These are phyloP conservation scores for Rauvolfia tetraphylla DNA, from an alignment of 257 asterid species.

Conservation along the genomic window DNA sequence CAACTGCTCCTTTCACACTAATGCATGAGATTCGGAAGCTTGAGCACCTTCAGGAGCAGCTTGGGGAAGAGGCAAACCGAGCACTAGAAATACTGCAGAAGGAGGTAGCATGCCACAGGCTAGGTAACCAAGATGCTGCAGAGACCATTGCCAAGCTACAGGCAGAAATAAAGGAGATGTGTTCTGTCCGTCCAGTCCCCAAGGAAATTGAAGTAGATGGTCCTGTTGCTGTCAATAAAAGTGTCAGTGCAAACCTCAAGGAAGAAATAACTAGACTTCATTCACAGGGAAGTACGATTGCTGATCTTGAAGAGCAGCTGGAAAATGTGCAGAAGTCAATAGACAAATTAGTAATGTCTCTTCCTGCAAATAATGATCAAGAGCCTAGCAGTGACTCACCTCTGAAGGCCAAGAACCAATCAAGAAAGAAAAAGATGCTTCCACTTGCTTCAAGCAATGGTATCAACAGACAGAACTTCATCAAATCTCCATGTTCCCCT, in stretches of 20 bases:
- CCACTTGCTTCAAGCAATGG: constrained; percentile 74
- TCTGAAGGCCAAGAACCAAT: constrained; percentile 52
- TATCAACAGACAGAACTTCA: constrained; percentile 58
- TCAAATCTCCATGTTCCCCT: constrained; percentile 91
- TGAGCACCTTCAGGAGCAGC: constrained; percentile 97
- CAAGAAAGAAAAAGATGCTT: constrained; percentile 64
- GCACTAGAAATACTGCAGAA: constrained; percentile 93
- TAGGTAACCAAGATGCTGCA: constrained; percentile 96
- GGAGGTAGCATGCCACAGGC: constrained; percentile 90
- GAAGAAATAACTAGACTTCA: constrained; percentile 93
- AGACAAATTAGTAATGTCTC: constrained; percentile 81
- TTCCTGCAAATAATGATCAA: constrained; percentile 60
- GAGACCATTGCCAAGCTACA: constrained; percentile 93
- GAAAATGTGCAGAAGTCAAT: constrained; percentile 92
- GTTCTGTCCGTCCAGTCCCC: constrained; percentile 40
- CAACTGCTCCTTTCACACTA: constrained; percentile 81
- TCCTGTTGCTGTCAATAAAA: constrained; percentile 62
- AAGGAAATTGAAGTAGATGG: constrained; percentile 56
- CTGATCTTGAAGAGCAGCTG: constrained; percentile 86
- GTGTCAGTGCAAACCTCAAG: constrained; percentile 88
- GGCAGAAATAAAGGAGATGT: constrained; percentile 84
- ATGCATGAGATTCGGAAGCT: constrained; percentile 94
- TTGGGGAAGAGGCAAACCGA: constrained; percentile 87
- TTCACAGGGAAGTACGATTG: constrained; percentile 89
- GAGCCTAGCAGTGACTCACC: constrained; percentile 36